Conservation (phyloP, 208 protist genomes). For the Crithidia sp. region DNA sequence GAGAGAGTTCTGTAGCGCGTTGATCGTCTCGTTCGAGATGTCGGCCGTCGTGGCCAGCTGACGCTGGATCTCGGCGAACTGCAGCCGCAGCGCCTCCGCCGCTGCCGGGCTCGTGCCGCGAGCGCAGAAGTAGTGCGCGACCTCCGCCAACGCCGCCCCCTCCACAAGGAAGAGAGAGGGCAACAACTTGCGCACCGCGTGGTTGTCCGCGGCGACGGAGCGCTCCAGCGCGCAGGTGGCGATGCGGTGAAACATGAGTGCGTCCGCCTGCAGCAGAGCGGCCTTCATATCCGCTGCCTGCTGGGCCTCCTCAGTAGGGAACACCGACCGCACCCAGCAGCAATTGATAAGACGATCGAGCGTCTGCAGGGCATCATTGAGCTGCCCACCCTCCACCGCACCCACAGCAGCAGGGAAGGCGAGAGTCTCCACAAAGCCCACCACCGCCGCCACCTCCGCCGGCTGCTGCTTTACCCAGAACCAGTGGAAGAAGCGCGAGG, state of each 20-base stretch:
- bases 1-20: slow-evolving; percentile 27
- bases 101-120: slow-evolving; percentile 25
- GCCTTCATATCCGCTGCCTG: slow-evolving; percentile 28
- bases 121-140: slow-evolving; percentile 38
- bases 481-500: slow-evolving; percentile 49
- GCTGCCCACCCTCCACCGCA: slow-evolving; percentile 25
- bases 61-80: slow-evolving; percentile 35
- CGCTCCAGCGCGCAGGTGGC: slow-evolving; percentile 45
- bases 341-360: slow-evolving; percentile 38
- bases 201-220: slow-evolving; percentile 28
- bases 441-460: slow-evolving; percentile 38
- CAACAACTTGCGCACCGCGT: slow-evolving; percentile 35
- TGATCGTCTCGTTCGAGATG: slow-evolving; percentile 32
- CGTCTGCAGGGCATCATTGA: slow-evolving; percentile 29
- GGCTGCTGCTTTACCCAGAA: slow-evolving; percentile 44
- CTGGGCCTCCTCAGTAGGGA: slow-evolving; percentile 25
- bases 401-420: slow-evolving; percentile 38
- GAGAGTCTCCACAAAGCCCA: slow-evolving; percentile 51
- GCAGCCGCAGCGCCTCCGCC: slow-evolving; percentile 23
- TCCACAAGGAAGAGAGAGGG: slow-evolving; percentile 38
- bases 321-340: slow-evolving; percentile 30
- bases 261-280: slow-evolving; percentile 27
- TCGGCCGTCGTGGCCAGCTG: slow-evolving; percentile 13
- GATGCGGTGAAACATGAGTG: slow-evolving; percentile 40
- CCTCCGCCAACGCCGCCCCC: slow-evolving; percentile 26